phyloP scores from a whole-genome alignment of 306 rosid species.

The Vicia sativa region DNA sequence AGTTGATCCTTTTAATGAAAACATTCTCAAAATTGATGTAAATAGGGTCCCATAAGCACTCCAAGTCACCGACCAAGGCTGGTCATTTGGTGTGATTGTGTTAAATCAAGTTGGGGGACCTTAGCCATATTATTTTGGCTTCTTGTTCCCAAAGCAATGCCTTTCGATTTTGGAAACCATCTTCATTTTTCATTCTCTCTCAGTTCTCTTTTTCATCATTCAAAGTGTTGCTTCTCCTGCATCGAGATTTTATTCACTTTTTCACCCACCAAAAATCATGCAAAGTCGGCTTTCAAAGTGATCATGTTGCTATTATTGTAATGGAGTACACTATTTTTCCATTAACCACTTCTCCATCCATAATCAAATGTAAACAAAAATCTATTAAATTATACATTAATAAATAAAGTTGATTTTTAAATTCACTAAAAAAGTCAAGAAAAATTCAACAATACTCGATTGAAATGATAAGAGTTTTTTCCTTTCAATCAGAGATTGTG shows the following conservation, averaged over 20 bases:
- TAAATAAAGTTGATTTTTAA: no score
- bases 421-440: no score
- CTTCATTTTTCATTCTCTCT: constrained; percentile 19
- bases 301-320: constrained; percentile 52
- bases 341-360: no score
- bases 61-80: constrained; percentile 42
- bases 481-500: no score
- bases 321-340: neutral
- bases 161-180: constrained; percentile 55
- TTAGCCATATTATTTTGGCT: constrained; percentile 58
- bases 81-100: constrained; percentile 48
- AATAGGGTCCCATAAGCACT: constrained; percentile 40
- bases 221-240: constrained; percentile 42
- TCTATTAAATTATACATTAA: no score
- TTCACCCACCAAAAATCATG: constrained; percentile 38
- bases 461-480: no score
- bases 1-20: constrained; percentile 32
- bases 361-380: neutral
- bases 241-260: constrained; percentile 46
- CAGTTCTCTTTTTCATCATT: constrained; percentile 45
- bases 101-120: constrained; percentile 53
- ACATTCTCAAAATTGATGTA: constrained; percentile 4
- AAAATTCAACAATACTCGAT: no score
- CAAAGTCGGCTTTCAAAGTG: constrained; percentile 57
- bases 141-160: constrained; percentile 67